Base-by-base conservation (phyloP, 306 rosid genomes). In the Fragaria iinumae region DNA sequence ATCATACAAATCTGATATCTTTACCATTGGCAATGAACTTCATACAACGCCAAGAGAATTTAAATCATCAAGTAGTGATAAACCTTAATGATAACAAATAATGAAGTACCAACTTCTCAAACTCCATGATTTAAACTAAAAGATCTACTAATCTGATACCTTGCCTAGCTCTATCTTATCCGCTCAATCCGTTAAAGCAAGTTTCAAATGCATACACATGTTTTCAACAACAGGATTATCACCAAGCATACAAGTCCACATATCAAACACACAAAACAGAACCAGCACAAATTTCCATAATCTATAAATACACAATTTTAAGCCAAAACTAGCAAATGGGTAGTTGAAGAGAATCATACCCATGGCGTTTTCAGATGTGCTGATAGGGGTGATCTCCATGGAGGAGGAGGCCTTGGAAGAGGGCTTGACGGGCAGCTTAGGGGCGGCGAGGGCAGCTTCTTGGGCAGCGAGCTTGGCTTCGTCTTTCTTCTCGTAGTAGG, bases 381-480 rank as follows among this genome's bases (percentile, higher is more conserved):
- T 47, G n/a, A 73, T 20, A 12, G 80, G 17, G 21, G 81, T n/a
- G 71, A 80, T n/a, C 41, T 91, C 97, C 97, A 90, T 91, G 41
- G 89, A 65, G 49, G 85, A 67, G 8, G 71, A 2, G 62, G 76
- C 34, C 27, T 66, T 78, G 5, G 85, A 38, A 8, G 89, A 72
- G 5, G 72, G 65, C 1, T 83, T 79, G 36, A 87, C 96, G 2
- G 80, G 83, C 4, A 95, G 89, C 93, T 92, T 95, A 60, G 99
- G 98, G 45, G 98, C 98, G 10, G 90, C 93, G 76, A 95, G 96
- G 76, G 99, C 97, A 67, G 98, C 97, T 79, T 91, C 91, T 66
- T 83, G 93, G 17, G 89, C 97, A 8, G 99, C 97, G 4, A 90
- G 85, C 88, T 92, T 96, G 12, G 99, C 99, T 3, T 76, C 88